Evolutionary conservation across 768 basidiomycete genomes (phyloP).

Genomic region (Suillus cothurnatus): DNA sequence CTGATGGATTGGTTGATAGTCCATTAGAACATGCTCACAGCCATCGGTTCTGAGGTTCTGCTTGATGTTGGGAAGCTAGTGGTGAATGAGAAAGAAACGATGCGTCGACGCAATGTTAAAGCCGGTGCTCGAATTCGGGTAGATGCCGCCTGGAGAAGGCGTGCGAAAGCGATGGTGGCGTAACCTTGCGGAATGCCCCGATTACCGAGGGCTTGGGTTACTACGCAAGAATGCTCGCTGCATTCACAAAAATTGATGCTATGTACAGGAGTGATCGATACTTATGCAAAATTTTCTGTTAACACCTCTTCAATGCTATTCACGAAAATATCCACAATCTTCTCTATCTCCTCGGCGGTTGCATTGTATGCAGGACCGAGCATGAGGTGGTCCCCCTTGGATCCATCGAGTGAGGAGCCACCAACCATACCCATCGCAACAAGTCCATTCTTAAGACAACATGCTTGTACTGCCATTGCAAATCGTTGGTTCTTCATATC

Average conservation of each 20-base stretch:
- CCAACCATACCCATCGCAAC: conserved; percentile 77
- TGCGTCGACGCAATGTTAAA: conserved; percentile 11
- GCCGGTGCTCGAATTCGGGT: conserved; percentile 21
- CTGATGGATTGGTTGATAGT: conserved; percentile 75
- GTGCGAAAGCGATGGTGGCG: conserved; percentile 29
- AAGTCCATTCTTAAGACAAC: conserved; percentile 64
- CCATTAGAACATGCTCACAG: conserved; percentile 89
- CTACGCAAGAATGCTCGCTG: not conserved
- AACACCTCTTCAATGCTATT: conserved; percentile 67
- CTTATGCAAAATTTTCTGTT: conserved; percentile 33
- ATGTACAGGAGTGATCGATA: not conserved
- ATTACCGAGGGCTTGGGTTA: conserved; percentile 7
- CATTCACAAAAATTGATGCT: not conserved
- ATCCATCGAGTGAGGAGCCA: conserved; percentile 68
- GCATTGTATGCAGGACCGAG: conserved; percentile 83
- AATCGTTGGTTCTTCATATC: conserved; percentile 58
- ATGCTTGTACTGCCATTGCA: conserved; percentile 71
- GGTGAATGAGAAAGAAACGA: conserved; percentile 27
- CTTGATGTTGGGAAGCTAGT: conserved; percentile 25
- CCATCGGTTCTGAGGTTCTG: conserved; percentile 63
- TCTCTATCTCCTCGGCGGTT: conserved; percentile 66
- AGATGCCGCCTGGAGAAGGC: conserved; percentile 25
- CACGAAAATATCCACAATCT: conserved; percentile 68
- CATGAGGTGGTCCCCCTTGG: conserved; percentile 70
- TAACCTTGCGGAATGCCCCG: conserved; percentile 11